These are phyloP conservation scores for rapeseed (Brassica napus) DNA, from an alignment of 345 rosid species.

Conservation along the genomic window DNA sequence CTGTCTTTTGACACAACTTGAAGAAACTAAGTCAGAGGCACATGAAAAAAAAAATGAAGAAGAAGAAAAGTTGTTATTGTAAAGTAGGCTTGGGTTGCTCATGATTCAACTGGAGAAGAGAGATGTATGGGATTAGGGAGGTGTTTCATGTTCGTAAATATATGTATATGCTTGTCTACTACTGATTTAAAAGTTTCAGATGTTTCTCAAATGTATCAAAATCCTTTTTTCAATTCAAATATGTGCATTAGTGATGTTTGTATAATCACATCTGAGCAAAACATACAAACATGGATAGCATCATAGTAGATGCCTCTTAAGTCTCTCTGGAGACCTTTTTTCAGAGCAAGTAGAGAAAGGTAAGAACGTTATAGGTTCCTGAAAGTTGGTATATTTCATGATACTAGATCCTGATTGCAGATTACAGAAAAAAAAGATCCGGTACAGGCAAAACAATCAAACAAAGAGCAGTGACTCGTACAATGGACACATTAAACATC, in stretches of 20 bases:
- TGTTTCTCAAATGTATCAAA: slow-evolving; percentile 34
- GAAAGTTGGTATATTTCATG: not conserved
- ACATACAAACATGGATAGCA: not conserved
- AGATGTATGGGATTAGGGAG: slow-evolving; percentile 6
- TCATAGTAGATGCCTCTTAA: not conserved
- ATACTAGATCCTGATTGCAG: slow-evolving; percentile 15
- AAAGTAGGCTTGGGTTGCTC: slow-evolving; percentile 37
- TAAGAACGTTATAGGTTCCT: not conserved
- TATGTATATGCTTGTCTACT: slow-evolving; percentile 24
- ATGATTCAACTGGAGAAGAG: slow-evolving; percentile 19
- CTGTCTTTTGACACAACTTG: slow-evolving; percentile 27
- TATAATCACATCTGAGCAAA: not conserved
- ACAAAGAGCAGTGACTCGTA: slow-evolving; percentile 5
- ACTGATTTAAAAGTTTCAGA: slow-evolving; percentile 25
- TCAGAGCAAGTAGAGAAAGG: not conserved
- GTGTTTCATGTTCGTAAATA: slow-evolving; percentile 33
- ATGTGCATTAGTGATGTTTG: slow-evolving; percentile 28
- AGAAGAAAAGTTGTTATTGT: not conserved
- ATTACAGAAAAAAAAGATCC: not conserved
- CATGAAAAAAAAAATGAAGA: slow-evolving; percentile 23
- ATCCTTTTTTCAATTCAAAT: slow-evolving; percentile 17
- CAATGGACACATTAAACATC: slow-evolving; percentile 4
- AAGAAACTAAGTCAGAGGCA: slow-evolving; percentile 19
- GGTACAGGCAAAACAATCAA: slow-evolving; percentile 6
- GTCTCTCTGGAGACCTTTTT: not conserved